Base-by-base conservation (phyloP, 2,329 filamentous ascomycete genomes). In the Cytospora schulzeri region DNA sequence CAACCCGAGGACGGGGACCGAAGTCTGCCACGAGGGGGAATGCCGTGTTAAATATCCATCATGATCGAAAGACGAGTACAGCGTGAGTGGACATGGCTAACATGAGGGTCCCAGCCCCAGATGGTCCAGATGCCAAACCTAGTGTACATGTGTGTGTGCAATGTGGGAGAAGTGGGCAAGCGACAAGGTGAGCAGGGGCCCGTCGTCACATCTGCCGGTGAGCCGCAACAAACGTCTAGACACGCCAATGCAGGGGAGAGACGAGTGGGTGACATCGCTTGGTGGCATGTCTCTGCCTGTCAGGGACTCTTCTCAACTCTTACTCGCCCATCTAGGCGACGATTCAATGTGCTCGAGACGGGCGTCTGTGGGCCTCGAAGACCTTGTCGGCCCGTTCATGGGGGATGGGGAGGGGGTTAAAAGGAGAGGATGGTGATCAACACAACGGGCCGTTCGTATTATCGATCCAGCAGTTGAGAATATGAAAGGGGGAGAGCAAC, bases 41-140 rank as follows among this genome's bases (percentile, higher is more conserved):
- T 66, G 64, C 62, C 55, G 61, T 64, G 35, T 66, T 66, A 66
- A 66, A 64, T 66, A 66, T 57, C 29, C 60, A 57, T 61, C 64
- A 54, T 45, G 55, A 28, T 48, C 45, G n/a, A 22, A 56, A 57
- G 35, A 50, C 41, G 7, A 22, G 54, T 59, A 58, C 53, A 55
- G 57, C 29, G 41, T 51, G 61, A 61, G 52, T 64, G 57, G 52
- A 29, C 48, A 60, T 38, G 60, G 48, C 63, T 65, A 28, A 52
- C 63, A 54, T 51, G 60, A 48, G 33, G 29, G 56, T 41, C 45
- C 45, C 45, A 45, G 29, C 41, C 57, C 38, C 50, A 57, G 52
- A 57, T 57, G 60, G 31, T 48, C 55, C 60, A 56, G 53, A 41
- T 55, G 41, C 56, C n/a, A 29, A 33, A 22, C 60, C 35, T n/a